A percentile compares a stretch with the other conserved stretches of the same genome.
phyloP scores from a whole-genome alignment of 169 alveolate species.

The Plasmodium knowlesi region DNA sequence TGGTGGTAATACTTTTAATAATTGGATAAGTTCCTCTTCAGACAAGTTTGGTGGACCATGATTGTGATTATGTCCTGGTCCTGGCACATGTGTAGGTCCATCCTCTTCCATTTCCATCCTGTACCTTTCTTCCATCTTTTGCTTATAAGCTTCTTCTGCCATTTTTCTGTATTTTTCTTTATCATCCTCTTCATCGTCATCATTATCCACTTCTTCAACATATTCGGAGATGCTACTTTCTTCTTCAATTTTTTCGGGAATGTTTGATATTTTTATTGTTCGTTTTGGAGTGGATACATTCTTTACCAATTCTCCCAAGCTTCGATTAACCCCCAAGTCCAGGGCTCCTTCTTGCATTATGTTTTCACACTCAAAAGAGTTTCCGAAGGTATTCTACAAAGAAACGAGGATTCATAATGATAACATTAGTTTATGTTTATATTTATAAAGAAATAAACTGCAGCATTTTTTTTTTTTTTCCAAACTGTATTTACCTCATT shows the following conservation, averaged over 20 bases:
- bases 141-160: conserved; percentile 12
- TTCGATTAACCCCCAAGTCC: not conserved
- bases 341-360: not conserved
- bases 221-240: not conserved
- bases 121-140: conserved; percentile 16
- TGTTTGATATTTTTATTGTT: not conserved
- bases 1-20: not conserved
- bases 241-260: not conserved
- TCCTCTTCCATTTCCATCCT: not conserved
- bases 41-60: not conserved
- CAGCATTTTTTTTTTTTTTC: not conserved
- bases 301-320: not conserved
- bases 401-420: not conserved
- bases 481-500: not conserved
- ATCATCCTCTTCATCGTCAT: not conserved
- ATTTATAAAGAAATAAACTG: not conserved
- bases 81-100: not conserved
- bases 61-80: not conserved
- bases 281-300: not conserved
- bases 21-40: conserved; percentile 10
- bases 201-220: not conserved
- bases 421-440: not conserved
- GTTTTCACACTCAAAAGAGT: not conserved
- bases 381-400: not conserved
- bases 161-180: not conserved